Percentiles rank a stretch among this genome's conserved stretches.
Conservation (phyloP, 306 rosid species). For the Ormosia emarginata region DNA sequence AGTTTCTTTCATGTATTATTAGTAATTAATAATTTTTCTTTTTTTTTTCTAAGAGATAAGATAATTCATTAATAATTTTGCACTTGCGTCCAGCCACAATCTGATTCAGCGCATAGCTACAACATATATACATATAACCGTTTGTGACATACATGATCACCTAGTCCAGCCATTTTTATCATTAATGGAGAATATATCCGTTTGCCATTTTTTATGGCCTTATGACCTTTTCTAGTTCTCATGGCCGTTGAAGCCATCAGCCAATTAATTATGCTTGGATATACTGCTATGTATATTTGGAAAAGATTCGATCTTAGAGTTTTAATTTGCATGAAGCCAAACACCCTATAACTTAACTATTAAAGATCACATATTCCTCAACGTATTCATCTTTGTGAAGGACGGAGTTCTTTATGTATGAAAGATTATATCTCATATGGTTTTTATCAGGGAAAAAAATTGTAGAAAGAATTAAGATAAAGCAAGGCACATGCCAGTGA, state of each 20-base stretch:
- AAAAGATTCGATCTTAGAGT: background rate
- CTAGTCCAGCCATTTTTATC: background rate
- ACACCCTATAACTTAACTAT: background rate
- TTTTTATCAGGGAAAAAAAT: background rate
- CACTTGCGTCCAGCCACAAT: background rate
- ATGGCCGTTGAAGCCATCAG: background rate
- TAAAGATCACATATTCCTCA: background rate
- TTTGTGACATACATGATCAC: background rate
- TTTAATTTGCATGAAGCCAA: background rate
- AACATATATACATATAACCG: background rate
- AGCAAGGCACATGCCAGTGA: background rate
- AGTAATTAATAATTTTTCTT: background rate
- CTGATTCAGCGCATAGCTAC: slow-evolving; percentile 6
- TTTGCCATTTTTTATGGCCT: background rate
- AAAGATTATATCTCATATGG: background rate
- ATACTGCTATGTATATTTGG: background rate
- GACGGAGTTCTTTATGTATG: background rate
- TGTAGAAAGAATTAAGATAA: background rate
- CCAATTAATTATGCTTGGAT: background rate
- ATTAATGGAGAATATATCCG: background rate
- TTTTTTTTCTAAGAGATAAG: too few relatives aligned
- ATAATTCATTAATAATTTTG: background rate
- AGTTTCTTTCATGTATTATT: background rate
- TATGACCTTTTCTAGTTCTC: background rate
- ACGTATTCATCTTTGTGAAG: background rate